Evolutionary conservation across 2,329 filamentous ascomycete genomes (phyloP), one percentile per base, ranked within the genome.

Genomic region (Triangularia setosa): DNA sequence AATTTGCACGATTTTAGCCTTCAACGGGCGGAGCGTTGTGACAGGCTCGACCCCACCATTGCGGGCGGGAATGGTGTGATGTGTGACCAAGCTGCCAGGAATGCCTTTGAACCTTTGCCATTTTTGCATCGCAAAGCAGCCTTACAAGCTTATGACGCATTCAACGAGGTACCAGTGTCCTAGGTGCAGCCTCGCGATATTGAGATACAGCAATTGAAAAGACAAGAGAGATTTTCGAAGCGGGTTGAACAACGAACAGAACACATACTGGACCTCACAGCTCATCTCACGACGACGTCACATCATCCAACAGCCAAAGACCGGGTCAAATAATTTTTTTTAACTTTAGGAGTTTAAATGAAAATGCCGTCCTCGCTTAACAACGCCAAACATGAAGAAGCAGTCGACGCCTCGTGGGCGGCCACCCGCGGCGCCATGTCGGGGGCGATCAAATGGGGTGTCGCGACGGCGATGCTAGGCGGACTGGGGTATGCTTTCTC

Each of bases 381-480:
- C 62, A 60, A 65, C n/a, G 64, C 11, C 30, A 72, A 70, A 11
- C 68, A 73, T 61, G 64, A 65, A 11, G 90, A 94, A 75, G 86
- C 89, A 58, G 84, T 84, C 67, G 81, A 84, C 63, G 91, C 91
- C 56, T 87, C 89, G 52, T 89, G 88, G 86, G 89, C 90, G 72
- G 90, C 90, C 35, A 83, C 82, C 2, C 83, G 83, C 67, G 91
- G 91, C 35, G 90, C 89, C 18, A 76, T 85, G 30, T 77, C 82
- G 55, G 91, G 91, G 18, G 89, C 88, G 40, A 76, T 85, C 18
- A 92, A 89, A 81, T 93, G 90, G 89, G 91, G 90, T 62, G 77
- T 84, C n/a, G 86, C 82, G 64, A 83, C 85, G 16, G 88, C 84
- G 0, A 73, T 89, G 24, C 79, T 91, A 7, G 88, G 84, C 21